Conservation (phyloP, 2,329 filamentous ascomycete genomes). For the Sporothrix protearum region DNA sequence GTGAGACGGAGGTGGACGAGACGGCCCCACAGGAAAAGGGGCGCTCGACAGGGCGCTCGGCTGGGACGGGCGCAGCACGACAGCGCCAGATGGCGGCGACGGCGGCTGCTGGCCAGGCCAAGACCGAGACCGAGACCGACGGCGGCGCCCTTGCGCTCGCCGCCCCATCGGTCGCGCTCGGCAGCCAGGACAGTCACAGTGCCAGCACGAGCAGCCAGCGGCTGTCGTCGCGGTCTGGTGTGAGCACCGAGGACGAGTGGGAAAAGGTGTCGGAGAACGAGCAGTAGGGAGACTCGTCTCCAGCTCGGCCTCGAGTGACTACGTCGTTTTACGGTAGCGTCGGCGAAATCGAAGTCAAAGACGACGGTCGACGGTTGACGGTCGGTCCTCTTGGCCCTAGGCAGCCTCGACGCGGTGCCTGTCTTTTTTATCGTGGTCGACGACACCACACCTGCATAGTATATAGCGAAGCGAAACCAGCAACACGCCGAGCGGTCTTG, state of each 20-base stretch:
- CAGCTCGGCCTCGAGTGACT: neutral
- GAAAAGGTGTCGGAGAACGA: constrained; percentile 82
- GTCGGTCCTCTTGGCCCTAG: too few relatives aligned
- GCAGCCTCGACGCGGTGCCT: neutral
- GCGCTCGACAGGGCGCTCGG: constrained; percentile 7
- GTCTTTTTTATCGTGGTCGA: neutral
- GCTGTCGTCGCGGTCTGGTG: constrained; percentile 50
- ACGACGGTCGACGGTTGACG: too few relatives aligned
- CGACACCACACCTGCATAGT: neutral
- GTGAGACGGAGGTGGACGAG: constrained; percentile 51
- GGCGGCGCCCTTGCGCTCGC: constrained; percentile 27
- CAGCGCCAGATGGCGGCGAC: neutral
- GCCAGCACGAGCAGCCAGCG: constrained; percentile 10
- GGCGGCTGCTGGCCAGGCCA: neutral
- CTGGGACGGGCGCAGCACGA: neutral
- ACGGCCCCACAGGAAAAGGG: neutral
- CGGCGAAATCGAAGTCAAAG: too few relatives aligned
- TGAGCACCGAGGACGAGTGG: constrained; percentile 93
- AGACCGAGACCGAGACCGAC: neutral
- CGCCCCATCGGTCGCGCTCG: neutral
- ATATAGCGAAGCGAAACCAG: constrained; percentile 41
- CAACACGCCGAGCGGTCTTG: neutral
- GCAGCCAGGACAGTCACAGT: constrained; percentile 16
- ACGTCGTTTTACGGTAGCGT: neutral
- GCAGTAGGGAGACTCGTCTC: constrained; percentile 35